Base-by-base conservation (phyloP, 164 flowering plant genomes). In the Kalanchoe fedtschenkoi region DNA sequence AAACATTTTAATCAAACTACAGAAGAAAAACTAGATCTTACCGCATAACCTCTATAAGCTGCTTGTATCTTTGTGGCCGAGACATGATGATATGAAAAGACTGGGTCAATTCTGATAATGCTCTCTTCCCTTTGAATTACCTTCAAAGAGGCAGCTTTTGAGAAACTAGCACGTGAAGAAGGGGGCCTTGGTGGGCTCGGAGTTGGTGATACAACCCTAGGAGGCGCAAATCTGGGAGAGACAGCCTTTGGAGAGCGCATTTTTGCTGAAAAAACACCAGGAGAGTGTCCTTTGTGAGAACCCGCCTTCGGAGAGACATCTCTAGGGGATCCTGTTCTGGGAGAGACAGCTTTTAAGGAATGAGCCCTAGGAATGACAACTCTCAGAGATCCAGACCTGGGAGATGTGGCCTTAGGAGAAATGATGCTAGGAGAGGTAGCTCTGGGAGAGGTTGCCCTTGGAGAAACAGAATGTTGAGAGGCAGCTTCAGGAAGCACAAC, bases 381-480 rank as follows among this genome's bases (percentile, higher is more conserved):
- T 58, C 69, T 66, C 34, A 75, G 75, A 62, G 77, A 67, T 28
- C 68, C 34, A 44, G 26, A 43, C 24, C 70, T 58, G 5, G 73
- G 71, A 47, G 76, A 65, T 43, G 68, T 34, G 29, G 29, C 57
- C 54, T 68, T 65, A 1, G 79, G 76, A 59, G 83, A 66, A 22
- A 73, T 15, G 42, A 61, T 62, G 60, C 66, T 69, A 13, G 67
- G 76, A 44, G 83, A 66, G 24, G 65, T 37, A 64, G 59, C 65
- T 29, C 71, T 51, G 5, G 74, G 65, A 60, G 80, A 70, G 59
- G 67, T 51, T 30, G 15, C 65, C 35, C 68, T 57, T 0, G 59
- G 69, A 62, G 78, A 63, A 19, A 19, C 5, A 57, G 17, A 53
- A 56, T 70, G 53, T 5, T 74, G 68, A 7, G 80, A 70, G 30